These are phyloP conservation scores for Poterioochromonas sp. DNA, from an alignment of 352 stramenopile genomes.

Conservation along the genomic window DNA sequence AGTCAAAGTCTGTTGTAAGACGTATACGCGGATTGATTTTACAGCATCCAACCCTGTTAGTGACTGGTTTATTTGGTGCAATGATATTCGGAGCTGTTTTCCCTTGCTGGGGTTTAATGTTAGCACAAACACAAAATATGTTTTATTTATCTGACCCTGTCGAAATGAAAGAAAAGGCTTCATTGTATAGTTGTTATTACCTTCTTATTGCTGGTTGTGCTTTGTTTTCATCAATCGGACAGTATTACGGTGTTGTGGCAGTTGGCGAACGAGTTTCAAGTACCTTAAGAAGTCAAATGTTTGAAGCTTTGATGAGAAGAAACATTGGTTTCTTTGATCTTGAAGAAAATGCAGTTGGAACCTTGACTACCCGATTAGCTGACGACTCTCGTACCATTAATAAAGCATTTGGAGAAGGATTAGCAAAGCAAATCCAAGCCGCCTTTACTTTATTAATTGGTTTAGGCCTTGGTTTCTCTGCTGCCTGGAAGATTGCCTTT, in stretches of 20 bases:
- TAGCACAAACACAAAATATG: conserved; percentile 3
- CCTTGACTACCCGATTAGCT: background rate
- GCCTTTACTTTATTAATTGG: background rate
- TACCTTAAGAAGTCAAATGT: background rate
- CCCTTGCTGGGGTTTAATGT: conserved; percentile 1
- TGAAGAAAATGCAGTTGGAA: background rate
- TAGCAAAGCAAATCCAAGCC: background rate
- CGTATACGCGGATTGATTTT: background rate
- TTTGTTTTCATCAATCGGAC: background rate
- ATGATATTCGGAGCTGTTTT: background rate
- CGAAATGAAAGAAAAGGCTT: background rate
- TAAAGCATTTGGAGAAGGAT: background rate
- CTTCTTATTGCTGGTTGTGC: background rate
- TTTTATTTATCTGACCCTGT: background rate
- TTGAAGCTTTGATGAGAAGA: background rate
- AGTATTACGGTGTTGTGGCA: background rate
- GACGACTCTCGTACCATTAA: background rate
- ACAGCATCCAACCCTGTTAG: background rate
- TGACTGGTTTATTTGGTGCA: background rate
- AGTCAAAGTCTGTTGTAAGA: background rate
- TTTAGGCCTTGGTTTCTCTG: background rate
- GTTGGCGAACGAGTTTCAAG: background rate
- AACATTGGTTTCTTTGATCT: background rate
- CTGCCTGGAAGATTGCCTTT: background rate
- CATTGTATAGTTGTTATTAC: background rate